Conservation (phyloP, 2,329 filamentous ascomycete genomes). For the Aspergillus tamarii region DNA sequence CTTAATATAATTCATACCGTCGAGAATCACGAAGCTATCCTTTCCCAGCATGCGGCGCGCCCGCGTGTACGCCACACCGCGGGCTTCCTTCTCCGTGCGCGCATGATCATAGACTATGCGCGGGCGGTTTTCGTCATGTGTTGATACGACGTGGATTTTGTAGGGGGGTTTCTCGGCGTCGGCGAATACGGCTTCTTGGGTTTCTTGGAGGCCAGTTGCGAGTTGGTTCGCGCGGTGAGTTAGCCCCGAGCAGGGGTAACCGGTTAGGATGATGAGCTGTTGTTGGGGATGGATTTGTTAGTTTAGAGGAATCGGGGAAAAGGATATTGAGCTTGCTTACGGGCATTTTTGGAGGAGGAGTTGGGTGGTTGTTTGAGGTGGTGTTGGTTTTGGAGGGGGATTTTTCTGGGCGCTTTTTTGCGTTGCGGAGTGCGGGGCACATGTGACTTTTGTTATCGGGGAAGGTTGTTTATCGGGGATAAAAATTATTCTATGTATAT, state of each 20-base stretch:
- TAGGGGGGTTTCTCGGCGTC: conserved; percentile 47
- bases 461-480: too few relatives aligned
- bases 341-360: neutral
- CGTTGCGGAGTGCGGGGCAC: conserved; percentile 18
- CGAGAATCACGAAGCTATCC: conserved; percentile 64
- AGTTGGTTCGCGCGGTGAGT: conserved; percentile 64
- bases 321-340: too few relatives aligned
- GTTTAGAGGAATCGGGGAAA: neutral
- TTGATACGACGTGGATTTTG: conserved; percentile 44
- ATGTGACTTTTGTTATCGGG: conserved; percentile 15
- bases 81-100: conserved; percentile 64
- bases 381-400: neutral
- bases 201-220: conserved; percentile 51
- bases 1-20: conserved; percentile 71
- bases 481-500: neutral
- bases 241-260: conserved; percentile 66
- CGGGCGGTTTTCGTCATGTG: conserved; percentile 46
- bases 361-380: conserved; percentile 23
- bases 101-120: conserved; percentile 61
- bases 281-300: neutral
- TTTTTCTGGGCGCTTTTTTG: conserved; percentile 18
- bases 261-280: conserved; percentile 64
- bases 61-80: conserved; percentile 63
- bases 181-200: conserved; percentile 50
- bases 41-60: conserved; percentile 61